These are phyloP conservation scores for Penicillium coffeae DNA, from an alignment of 495 filamentous ascomycete genomes.

Conservation along the genomic window DNA sequence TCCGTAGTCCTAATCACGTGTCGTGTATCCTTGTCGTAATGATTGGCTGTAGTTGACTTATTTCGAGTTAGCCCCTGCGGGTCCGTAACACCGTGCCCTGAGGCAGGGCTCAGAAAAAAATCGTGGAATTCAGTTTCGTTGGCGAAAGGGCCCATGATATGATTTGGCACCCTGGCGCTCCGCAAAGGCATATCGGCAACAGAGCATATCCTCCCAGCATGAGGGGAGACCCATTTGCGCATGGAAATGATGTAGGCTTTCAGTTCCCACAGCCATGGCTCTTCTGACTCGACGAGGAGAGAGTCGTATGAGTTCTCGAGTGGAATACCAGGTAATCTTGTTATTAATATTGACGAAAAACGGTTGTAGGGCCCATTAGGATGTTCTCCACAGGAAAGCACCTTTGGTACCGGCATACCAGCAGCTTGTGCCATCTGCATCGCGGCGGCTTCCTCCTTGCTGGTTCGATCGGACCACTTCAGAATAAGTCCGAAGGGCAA, in stretches of 20 bases:
- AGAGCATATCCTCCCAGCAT: conserved; percentile 9
- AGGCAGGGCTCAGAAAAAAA: conserved; percentile 11
- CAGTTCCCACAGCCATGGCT: conserved; percentile 15
- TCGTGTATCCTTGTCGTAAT: too few relatives aligned
- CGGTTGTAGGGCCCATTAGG: conserved; percentile 20
- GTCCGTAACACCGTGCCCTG: conserved; percentile 8
- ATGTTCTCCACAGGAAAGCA: conserved; percentile 40
- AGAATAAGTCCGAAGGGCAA: conserved; percentile 32
- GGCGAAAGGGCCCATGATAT: conserved; percentile 16
- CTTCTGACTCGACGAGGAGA: conserved; percentile 10
- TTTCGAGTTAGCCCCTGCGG: too few relatives aligned
- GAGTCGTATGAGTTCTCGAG: conserved; percentile 9
- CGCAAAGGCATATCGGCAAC: conserved; percentile 6
- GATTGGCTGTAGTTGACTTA: too few relatives aligned
- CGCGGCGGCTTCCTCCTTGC: conserved; percentile 35
- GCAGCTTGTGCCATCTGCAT: conserved; percentile 36
- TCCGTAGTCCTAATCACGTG: too few relatives aligned
- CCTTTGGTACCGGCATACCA: conserved; percentile 37
- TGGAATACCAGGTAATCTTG: conserved; percentile 6
- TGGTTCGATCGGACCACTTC: conserved; percentile 42
- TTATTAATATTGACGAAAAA: conserved; percentile 16
- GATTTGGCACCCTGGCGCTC: conserved; percentile 11
- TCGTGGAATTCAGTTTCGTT: conserved; percentile 8
- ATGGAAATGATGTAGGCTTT: conserved; percentile 14
- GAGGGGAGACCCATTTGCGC: conserved; percentile 13